These are phyloP conservation scores for Candida pseudofarinosa DNA, from an alignment of 805 yeast species.

Conservation along the genomic window DNA sequence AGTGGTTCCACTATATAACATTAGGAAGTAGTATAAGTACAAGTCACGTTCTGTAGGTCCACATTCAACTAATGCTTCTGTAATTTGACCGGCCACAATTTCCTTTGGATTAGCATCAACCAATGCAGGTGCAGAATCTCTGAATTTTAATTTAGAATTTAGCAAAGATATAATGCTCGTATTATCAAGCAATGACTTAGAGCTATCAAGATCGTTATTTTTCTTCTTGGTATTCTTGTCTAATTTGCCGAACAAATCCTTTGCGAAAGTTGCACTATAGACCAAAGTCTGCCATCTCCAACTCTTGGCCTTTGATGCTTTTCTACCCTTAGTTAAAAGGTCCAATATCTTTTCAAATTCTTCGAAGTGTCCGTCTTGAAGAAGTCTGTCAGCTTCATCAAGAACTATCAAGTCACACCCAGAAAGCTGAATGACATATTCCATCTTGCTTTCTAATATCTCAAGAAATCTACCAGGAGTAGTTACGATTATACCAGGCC, in stretches of 20 bases:
- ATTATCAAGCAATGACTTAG: slow-evolving; percentile 37
- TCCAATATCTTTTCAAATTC: slow-evolving; percentile 80
- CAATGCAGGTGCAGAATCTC: slow-evolving; percentile 59
- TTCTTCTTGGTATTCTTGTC: slow-evolving; percentile 30
- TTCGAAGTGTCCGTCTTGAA: slow-evolving; percentile 95
- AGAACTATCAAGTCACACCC: slow-evolving; percentile 56
- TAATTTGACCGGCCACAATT: slow-evolving; percentile 66
- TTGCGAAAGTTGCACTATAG: slow-evolving; percentile 92
- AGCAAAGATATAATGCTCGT: slow-evolving; percentile 65
- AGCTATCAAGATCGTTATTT: slow-evolving; percentile 18
- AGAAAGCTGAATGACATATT: slow-evolving; percentile 38
- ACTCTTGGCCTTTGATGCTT: slow-evolving; percentile 24
- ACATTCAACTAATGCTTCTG: slow-evolving; percentile 89
- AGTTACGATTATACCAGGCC: slow-evolving; percentile 82
- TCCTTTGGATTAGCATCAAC: slow-evolving; percentile 87
- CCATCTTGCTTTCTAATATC: slow-evolving; percentile 59
- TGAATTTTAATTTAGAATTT: slow-evolving; percentile 66
- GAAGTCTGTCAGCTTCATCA: slow-evolving; percentile 93
- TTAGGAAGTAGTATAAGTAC: slow-evolving; percentile 79
- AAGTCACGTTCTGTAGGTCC: slow-evolving; percentile 86
- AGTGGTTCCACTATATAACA: slow-evolving; percentile 84
- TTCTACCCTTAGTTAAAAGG: slow-evolving; percentile 51
- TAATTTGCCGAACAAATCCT: slow-evolving; percentile 75
- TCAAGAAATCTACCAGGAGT: slow-evolving; percentile 95
- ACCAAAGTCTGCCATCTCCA: slow-evolving; percentile 77